Percentiles rank a stretch among this genome's conserved stretches.
These are phyloP conservation scores for Trichophyton verrucosum DNA, from an alignment of 2,329 filamentous ascomycete species.

Conservation along the genomic window DNA sequence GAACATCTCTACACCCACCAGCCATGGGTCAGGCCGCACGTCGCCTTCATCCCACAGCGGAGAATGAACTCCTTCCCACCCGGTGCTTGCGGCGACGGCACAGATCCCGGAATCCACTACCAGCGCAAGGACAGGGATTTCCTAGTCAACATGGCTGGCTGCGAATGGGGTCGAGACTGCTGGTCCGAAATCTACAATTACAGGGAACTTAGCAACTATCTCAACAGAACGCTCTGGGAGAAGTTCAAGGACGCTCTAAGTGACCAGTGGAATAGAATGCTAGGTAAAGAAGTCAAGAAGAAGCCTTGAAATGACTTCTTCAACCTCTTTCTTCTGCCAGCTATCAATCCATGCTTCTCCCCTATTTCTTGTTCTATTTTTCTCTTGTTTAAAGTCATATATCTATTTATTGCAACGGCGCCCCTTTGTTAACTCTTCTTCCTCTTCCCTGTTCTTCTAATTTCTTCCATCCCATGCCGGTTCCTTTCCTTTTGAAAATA, in stretches of 20 bases:
- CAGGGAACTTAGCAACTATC: conserved; percentile 75
- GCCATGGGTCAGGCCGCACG: conserved; percentile 81
- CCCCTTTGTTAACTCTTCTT: not conserved
- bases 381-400: not conserved
- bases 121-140: conserved; percentile 77
- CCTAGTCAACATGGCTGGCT: conserved; percentile 95
- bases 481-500: not conserved
- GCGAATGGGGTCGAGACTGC: conserved; percentile 91
- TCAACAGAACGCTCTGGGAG: conserved; percentile 78
- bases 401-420: not conserved
- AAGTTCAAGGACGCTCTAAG: conserved; percentile 31
- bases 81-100: conserved; percentile 59
- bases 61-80: conserved; percentile 89
- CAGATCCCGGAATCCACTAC: conserved; percentile 70
- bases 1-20: conserved; percentile 86
- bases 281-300: conserved; percentile 12
- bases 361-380: not conserved
- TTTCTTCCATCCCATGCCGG: not conserved
- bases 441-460: too few relatives aligned
- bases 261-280: conserved; percentile 17
- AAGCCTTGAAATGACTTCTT: conserved; percentile 1
- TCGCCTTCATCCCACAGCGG: conserved; percentile 80
- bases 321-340: not conserved
- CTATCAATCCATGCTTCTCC: not conserved
- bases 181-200: conserved; percentile 98